Percentiles rank a stretch among this genome's conserved stretches.
These are phyloP conservation scores for Colletotrichum truncatum DNA, from an alignment of 2,329 filamentous ascomycete species.

Conservation along the genomic window DNA sequence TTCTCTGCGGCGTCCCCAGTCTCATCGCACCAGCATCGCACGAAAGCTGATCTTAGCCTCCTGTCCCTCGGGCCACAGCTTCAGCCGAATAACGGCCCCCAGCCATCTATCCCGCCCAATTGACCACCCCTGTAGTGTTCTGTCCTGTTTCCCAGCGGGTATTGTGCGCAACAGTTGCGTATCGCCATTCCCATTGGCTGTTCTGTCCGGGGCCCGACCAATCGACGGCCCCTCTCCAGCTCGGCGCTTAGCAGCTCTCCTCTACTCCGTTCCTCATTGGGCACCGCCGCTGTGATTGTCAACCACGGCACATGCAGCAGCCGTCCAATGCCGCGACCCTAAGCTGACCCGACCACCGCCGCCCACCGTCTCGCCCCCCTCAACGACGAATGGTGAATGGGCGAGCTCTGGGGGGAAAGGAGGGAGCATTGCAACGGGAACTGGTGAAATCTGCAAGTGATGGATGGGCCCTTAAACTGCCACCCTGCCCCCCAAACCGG, in stretches of 20 bases:
- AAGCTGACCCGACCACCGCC: constrained; percentile 23
- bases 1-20: not conserved
- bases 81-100: not conserved
- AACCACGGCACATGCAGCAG: constrained; percentile 30
- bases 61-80: not conserved
- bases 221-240: constrained; percentile 25
- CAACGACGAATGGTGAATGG: constrained; percentile 11
- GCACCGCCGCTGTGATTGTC: constrained; percentile 26
- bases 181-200: constrained; percentile 20
- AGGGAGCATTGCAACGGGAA: not conserved
- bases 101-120: constrained; percentile 8
- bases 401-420: not conserved
- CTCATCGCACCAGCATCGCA: constrained; percentile 26
- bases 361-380: not conserved
- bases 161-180: constrained; percentile 26
- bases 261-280: constrained; percentile 25
- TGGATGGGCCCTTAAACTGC: constrained; percentile 29
- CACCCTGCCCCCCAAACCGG: constrained; percentile 13
- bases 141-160: constrained; percentile 20
- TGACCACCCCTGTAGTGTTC: not conserved
- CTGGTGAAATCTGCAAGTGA: constrained; percentile 8
- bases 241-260: constrained; percentile 29
- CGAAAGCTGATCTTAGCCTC: constrained; percentile 13
- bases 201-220: constrained; percentile 2
- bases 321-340: constrained; percentile 16